A percentile compares a stretch with the other conserved stretches of the same genome.
These are phyloP conservation scores for Diaporthe caulivora DNA, from an alignment of 2,329 filamentous ascomycete genomes.

Conservation along the genomic window DNA sequence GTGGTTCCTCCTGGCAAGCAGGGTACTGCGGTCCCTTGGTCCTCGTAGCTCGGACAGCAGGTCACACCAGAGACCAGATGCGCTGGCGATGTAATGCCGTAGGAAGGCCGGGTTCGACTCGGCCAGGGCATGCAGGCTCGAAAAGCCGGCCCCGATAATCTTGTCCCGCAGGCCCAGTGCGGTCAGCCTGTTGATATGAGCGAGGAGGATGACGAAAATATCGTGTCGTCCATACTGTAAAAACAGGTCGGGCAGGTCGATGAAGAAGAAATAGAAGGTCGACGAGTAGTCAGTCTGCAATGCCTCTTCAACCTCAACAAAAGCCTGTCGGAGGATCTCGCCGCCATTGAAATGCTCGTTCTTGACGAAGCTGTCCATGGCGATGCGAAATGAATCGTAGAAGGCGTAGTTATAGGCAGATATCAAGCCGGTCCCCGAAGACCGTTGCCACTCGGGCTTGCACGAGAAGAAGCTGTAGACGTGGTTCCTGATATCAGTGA, in stretches of 20 bases:
- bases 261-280: constrained; percentile 41
- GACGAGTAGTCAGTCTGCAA: constrained; percentile 40
- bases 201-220: constrained; percentile 39
- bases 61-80: constrained; percentile 41
- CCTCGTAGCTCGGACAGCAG: constrained; percentile 39
- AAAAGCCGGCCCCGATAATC: constrained; percentile 39
- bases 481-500: constrained; percentile 40
- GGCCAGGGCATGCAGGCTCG: constrained; percentile 39
- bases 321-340: constrained; percentile 40
- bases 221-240: constrained; percentile 40
- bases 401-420: constrained; percentile 40
- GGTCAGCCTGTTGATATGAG: constrained; percentile 40
- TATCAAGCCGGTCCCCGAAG: constrained; percentile 37
- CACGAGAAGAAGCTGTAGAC: constrained; percentile 40
- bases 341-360: constrained; percentile 40
- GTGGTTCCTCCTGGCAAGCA: constrained; percentile 40
- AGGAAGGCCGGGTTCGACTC: constrained; percentile 35
- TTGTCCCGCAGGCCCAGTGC: constrained; percentile 36
- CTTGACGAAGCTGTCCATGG: constrained; percentile 40
- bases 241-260: constrained; percentile 41
- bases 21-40: constrained; percentile 37
- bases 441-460: constrained; percentile 38
- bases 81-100: constrained; percentile 38
- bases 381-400: constrained; percentile 41
- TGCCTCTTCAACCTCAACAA: constrained; percentile 41